Conservation (phyloP, 805 yeast genomes). For the Saccharomyces eubayanus region DNA sequence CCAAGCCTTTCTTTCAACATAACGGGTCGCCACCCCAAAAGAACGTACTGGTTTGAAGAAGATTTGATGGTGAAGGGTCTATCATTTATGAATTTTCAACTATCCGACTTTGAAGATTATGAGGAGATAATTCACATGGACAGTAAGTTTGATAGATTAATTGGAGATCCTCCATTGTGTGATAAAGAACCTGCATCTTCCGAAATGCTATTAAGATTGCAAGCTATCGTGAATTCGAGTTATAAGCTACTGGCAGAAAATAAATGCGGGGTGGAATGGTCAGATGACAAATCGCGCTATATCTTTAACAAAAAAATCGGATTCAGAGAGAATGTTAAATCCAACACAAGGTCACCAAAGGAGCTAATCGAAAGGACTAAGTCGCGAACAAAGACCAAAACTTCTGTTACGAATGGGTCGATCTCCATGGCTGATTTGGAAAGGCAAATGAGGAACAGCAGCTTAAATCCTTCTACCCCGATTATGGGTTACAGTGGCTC, state of each 20-base stretch:
- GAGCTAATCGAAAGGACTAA: background rate
- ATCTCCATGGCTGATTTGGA: slow-evolving; percentile 14
- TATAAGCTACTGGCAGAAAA: slow-evolving; percentile 14
- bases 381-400: background rate
- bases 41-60: slow-evolving; percentile 52
- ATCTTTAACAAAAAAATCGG: background rate
- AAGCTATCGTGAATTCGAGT: slow-evolving; percentile 12
- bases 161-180: slow-evolving; percentile 10
- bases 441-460: slow-evolving; percentile 1
- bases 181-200: slow-evolving; percentile 5
- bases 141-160: slow-evolving; percentile 14
- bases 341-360: background rate
- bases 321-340: background rate
- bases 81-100: slow-evolving; percentile 42
- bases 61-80: slow-evolving; percentile 59
- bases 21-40: slow-evolving; percentile 33
- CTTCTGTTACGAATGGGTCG: background rate
- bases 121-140: slow-evolving; percentile 10
- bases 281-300: slow-evolving; percentile 1
- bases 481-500: slow-evolving; percentile 28
- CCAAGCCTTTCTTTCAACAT: slow-evolving; percentile 1
- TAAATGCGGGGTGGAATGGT: slow-evolving; percentile 16
- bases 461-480: background rate
- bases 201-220: slow-evolving; percentile 10
- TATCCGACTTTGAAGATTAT: slow-evolving; percentile 54